phyloP scores from a whole-genome alignment of 371 early-diverging fungal species.

The Mucor plumbeus region DNA sequence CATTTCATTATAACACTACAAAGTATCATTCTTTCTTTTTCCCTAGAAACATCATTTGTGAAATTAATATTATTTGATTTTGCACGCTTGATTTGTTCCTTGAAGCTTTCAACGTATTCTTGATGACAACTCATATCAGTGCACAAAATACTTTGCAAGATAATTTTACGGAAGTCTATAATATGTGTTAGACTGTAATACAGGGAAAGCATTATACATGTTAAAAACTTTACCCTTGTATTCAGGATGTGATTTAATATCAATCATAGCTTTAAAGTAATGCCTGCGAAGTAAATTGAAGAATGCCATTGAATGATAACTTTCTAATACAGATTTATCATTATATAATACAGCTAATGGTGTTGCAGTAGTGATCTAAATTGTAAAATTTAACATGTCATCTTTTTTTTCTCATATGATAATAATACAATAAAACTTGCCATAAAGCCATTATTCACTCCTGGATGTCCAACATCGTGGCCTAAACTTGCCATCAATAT shows the following conservation, averaged over 20 bases:
- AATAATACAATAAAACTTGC: constrained; percentile 31
- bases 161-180: constrained; percentile 67
- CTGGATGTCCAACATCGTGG: constrained; percentile 89
- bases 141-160: constrained; percentile 74
- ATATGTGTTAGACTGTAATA: neutral
- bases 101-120: constrained; percentile 72
- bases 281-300: constrained; percentile 78
- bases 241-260: constrained; percentile 23
- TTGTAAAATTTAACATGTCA: neutral
- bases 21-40: constrained; percentile 56
- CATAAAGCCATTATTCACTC: constrained; percentile 84
- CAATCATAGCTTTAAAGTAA: constrained; percentile 46
- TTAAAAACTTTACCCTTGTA: constrained; percentile 38
- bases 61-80: constrained; percentile 2
- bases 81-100: constrained; percentile 56
- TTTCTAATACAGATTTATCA: constrained; percentile 91
- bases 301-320: constrained; percentile 87
- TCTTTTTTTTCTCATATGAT: neutral
- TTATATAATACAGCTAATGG: constrained; percentile 90
- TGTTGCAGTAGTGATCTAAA: constrained; percentile 70
- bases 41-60: constrained; percentile 19
- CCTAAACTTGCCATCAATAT: constrained; percentile 79
- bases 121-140: constrained; percentile 84
- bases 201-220: neutral
- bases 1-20: constrained; percentile 80